Evolutionary conservation across 2,329 filamentous ascomycete species (phyloP).

Genomic region (Blastomyces parvus): DNA sequence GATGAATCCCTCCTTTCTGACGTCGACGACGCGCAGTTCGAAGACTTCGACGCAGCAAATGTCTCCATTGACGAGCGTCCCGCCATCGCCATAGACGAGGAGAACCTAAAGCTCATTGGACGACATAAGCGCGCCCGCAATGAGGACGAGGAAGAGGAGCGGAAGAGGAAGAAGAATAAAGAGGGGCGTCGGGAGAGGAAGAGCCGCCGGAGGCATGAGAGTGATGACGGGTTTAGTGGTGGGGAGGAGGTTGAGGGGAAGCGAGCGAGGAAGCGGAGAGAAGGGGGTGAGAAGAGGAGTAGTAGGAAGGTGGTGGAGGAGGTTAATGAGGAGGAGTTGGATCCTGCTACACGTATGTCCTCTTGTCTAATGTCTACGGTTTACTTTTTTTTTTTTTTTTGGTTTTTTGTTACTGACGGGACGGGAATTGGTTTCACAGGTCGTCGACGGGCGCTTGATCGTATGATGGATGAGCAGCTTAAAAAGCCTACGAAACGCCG

Average conservation of each 20-base stretch:
- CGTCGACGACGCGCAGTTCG: constrained; percentile 56
- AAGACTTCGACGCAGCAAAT: constrained; percentile 53
- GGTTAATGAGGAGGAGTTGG: constrained; percentile 67
- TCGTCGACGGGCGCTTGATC: constrained; percentile 71
- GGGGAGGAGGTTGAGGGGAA: constrained; percentile 47
- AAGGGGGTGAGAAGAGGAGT: constrained; percentile 41
- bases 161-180: constrained; percentile 60
- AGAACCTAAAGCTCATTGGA: constrained; percentile 51
- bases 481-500: constrained; percentile 68
- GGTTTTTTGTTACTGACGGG: neutral
- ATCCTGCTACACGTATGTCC: constrained; percentile 67
- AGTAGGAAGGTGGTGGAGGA: constrained; percentile 47
- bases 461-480: constrained; percentile 77
- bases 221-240: constrained; percentile 42
- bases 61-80: constrained; percentile 53
- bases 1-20: constrained; percentile 55
- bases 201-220: constrained; percentile 57
- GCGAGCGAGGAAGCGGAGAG: constrained; percentile 43
- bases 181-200: constrained; percentile 50
- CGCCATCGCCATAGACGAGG: constrained; percentile 50
- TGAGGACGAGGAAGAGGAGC: constrained; percentile 49
- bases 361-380: constrained; percentile 2
- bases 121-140: constrained; percentile 58
- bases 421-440: constrained; percentile 32
- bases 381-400: constrained; percentile 7